These are phyloP conservation scores for Castanospermum australe DNA, from an alignment of 306 rosid genomes.

Conservation along the genomic window DNA sequence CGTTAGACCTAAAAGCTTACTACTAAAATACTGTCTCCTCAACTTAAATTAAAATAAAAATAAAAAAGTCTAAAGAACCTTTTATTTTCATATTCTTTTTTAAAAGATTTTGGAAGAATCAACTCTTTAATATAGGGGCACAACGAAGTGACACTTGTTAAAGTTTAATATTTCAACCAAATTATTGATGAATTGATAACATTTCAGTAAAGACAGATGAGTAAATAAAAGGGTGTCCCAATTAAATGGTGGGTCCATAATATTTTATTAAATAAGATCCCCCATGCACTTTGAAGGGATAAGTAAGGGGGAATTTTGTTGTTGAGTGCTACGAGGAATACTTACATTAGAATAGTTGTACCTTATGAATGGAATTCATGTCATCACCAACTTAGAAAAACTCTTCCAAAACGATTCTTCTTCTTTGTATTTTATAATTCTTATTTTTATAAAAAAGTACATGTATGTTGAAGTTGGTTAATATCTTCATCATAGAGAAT, in stretches of 20 bases:
- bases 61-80: slow-evolving; percentile 18
- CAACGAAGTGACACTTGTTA: not conserved
- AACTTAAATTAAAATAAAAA: too few species aligned
- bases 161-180: slow-evolving; percentile 8
- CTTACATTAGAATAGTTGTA: not conserved
- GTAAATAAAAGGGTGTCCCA: not conserved
- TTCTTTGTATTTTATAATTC: not conserved
- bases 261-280: slow-evolving; percentile 5
- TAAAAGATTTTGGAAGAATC: slow-evolving; percentile 17
- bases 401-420: not conserved
- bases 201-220: not conserved
- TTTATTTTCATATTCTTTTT: not conserved
- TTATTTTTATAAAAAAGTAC: not conserved
- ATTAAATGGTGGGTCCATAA: slow-evolving; percentile 12
- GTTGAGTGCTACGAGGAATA: not conserved
- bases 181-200: not conserved
- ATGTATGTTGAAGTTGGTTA: not conserved
- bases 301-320: not conserved
- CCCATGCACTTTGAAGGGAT: slow-evolving; percentile 26
- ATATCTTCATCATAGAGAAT: not conserved
- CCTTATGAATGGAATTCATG: slow-evolving; percentile 19
- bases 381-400: slow-evolving; percentile 27
- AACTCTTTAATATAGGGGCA: not conserved
- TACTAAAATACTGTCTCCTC: too few species aligned
- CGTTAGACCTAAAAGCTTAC: too few species aligned